Evolutionary conservation across 495 filamentous ascomycete species (phyloP), one percentile per base, ranked within the genome.

Genomic region (Jackrogersella multiformis): DNA sequence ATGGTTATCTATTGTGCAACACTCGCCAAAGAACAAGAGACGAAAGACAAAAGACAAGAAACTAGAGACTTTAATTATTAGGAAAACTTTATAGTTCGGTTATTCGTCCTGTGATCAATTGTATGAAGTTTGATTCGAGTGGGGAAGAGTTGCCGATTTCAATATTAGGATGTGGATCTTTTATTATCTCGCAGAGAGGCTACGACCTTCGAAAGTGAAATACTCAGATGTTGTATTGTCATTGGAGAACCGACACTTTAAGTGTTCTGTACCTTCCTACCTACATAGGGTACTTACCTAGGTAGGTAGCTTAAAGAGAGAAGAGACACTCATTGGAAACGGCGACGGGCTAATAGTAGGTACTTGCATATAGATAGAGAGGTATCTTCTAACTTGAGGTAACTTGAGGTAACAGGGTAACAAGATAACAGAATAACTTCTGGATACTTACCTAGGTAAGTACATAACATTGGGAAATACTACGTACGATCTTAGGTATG

Each of bases 81-180:
- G n/a, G n/a, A n/a, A n/a, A n/a, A n/a, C n/a, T n/a, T 56, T 10
- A n/a, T 28, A 26, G 10, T 13, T 45, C 6, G 13, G 15, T 5
- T 12, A 21, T 18, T 49, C 18, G 23, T 54, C 30, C 45, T 36
- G 39, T 26, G 18, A 13, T 32, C 39, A 45, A 24, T 30, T 41
- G 36, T 32, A 38, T 8, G 44, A 49, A 30, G 32, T 42, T 41
- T 38, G 36, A 5, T 61, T n/a, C n/a, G 57, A 56, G 68, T 54
- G 66, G 66, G 66, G 66, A 63, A 68, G 65, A 38, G n/a, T 36
- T n/a, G 26, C 3, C n/a, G 38, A 23, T 56, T 35, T 10, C 5
- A 13, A 52, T 30, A 35, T 34, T 8, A 2, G 34, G 44, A 13
- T 7, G 56, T 36, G 56, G 64, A 61, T 49, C 20, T 60, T 45